These are phyloP conservation scores for Aspergillus vadensis DNA, from an alignment of 2,329 filamentous ascomycete species.

Conservation along the genomic window DNA sequence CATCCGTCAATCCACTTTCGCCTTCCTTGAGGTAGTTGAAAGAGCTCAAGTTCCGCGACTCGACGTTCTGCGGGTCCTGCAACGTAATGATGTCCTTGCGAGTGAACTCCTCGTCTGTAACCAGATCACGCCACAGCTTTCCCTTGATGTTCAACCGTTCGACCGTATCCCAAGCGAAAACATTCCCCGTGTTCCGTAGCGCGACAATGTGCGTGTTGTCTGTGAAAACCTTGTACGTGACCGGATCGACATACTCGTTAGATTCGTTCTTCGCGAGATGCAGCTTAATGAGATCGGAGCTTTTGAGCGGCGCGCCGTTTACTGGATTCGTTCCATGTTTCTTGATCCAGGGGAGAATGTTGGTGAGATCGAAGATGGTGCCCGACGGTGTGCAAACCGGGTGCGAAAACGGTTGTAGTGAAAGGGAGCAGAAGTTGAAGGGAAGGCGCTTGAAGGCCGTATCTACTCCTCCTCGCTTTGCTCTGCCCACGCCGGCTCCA, in stretches of 20 bases:
- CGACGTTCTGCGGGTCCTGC: constrained; percentile 91
- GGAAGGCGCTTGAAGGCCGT: constrained; percentile 83
- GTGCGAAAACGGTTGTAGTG: constrained; percentile 90
- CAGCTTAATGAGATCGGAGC: constrained; percentile 83
- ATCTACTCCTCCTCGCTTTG: constrained; percentile 53
- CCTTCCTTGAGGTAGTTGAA: constrained; percentile 92
- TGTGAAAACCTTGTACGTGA: constrained; percentile 96
- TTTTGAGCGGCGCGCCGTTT: constrained; percentile 74
- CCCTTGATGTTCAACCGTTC: constrained; percentile 94
- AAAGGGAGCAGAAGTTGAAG: constrained; percentile 97
- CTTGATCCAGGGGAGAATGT: constrained; percentile 91
- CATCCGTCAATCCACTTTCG: constrained; percentile 65
- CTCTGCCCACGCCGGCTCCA: constrained; percentile 65
- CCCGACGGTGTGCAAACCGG: constrained; percentile 88
- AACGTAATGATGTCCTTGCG: constrained; percentile 93
- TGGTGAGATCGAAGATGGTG: constrained; percentile 91
- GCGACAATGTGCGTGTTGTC: constrained; percentile 98
- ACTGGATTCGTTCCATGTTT: constrained; percentile 93
- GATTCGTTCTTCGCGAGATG: constrained; percentile 91
- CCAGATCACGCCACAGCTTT: constrained; percentile 90
- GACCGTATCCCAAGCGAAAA: constrained; percentile 94
- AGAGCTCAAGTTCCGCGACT: constrained; percentile 75
- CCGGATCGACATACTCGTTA: constrained; percentile 89
- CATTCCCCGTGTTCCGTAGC: constrained; percentile 82
- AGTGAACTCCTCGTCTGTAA: constrained; percentile 83